Conservation (phyloP, 495 filamentous ascomycete genomes). For the Cairneyella variabilis region DNA sequence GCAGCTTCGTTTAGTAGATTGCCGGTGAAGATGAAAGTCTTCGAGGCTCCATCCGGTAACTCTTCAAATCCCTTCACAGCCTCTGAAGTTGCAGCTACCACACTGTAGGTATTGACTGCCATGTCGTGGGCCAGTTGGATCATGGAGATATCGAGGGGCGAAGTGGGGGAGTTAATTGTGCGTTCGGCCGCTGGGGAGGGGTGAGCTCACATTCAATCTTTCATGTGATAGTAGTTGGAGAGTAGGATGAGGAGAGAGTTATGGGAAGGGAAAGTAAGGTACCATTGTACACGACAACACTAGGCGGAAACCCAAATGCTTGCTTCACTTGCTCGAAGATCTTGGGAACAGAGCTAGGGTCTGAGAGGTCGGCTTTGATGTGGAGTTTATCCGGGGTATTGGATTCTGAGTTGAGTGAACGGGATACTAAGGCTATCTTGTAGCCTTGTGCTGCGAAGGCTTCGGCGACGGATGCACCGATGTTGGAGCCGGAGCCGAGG, state of each 20-base stretch:
- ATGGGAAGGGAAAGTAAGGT: slow-evolving; percentile 9
- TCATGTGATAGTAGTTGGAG: too few species aligned
- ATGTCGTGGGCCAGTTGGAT: slow-evolving; percentile 31
- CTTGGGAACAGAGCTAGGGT: slow-evolving; percentile 30
- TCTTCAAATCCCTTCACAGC: slow-evolving; percentile 34
- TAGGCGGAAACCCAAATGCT: slow-evolving; percentile 31
- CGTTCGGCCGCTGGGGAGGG: slow-evolving; percentile 19
- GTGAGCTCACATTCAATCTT: too few species aligned
- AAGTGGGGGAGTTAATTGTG: slow-evolving; percentile 22
- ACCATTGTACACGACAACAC: slow-evolving; percentile 49
- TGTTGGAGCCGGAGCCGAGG: background rate
- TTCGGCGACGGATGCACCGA: background rate
- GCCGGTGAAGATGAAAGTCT: slow-evolving; percentile 45
- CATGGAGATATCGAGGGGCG: slow-evolving; percentile 32
- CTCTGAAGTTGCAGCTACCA: slow-evolving; percentile 38
- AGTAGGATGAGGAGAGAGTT: too few species aligned
- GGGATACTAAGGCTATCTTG: slow-evolving; percentile 36
- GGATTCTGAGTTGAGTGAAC: slow-evolving; percentile 29
- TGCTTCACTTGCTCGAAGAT: slow-evolving; percentile 35
- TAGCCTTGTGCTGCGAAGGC: slow-evolving; percentile 42
- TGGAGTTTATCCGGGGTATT: slow-evolving; percentile 31
- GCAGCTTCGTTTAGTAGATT: slow-evolving; percentile 36
- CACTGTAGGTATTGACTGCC: slow-evolving; percentile 37
- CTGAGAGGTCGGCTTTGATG: slow-evolving; percentile 36
- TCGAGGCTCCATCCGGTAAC: slow-evolving; percentile 30